Percentiles rank a stretch among this genome's conserved stretches.
Conservation (phyloP, 495 filamentous ascomycete species). For the Immersiella caudata region DNA sequence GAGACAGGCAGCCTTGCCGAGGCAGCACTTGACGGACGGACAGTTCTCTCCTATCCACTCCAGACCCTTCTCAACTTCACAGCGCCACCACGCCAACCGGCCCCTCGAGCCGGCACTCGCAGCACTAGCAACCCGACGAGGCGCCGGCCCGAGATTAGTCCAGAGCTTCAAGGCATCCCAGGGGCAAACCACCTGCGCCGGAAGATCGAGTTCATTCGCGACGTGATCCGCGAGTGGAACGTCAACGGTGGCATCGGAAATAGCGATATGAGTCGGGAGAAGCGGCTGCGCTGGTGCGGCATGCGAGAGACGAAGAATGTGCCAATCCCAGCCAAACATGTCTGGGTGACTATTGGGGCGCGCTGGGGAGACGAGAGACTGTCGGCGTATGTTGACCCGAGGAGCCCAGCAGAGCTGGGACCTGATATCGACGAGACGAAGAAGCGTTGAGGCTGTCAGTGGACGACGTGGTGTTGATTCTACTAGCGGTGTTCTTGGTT, state of each 20-base stretch:
- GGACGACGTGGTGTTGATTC: background rate
- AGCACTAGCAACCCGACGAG: constrained; percentile 41
- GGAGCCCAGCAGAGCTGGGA: constrained; percentile 48
- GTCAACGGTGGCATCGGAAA: constrained; percentile 69
- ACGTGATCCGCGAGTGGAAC: constrained; percentile 74
- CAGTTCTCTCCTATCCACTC: constrained; percentile 63
- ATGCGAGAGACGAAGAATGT: constrained; percentile 63
- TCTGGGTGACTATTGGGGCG: constrained; percentile 84
- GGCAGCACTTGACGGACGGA: constrained; percentile 63
- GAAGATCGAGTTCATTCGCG: constrained; percentile 76
- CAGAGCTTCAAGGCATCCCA: constrained; percentile 62
- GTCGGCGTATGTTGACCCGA: constrained; percentile 55
- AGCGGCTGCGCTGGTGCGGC: constrained; percentile 68
- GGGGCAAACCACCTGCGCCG: constrained; percentile 76
- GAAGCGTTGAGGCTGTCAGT: constrained; percentile 2
- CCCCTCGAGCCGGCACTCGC: constrained; percentile 49
- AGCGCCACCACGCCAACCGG: constrained; percentile 38
- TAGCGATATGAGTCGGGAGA: constrained; percentile 50
- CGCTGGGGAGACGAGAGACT: constrained; percentile 67
- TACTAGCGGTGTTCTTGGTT: background rate
- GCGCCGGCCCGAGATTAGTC: constrained; percentile 58
- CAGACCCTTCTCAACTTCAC: constrained; percentile 60
- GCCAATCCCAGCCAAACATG: constrained; percentile 64
- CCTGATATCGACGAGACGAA: constrained; percentile 51
- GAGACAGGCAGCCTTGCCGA: constrained; percentile 66